phyloP scores from a whole-genome alignment of 352 stramenopile species.

The Plasmopara viticola region DNA sequence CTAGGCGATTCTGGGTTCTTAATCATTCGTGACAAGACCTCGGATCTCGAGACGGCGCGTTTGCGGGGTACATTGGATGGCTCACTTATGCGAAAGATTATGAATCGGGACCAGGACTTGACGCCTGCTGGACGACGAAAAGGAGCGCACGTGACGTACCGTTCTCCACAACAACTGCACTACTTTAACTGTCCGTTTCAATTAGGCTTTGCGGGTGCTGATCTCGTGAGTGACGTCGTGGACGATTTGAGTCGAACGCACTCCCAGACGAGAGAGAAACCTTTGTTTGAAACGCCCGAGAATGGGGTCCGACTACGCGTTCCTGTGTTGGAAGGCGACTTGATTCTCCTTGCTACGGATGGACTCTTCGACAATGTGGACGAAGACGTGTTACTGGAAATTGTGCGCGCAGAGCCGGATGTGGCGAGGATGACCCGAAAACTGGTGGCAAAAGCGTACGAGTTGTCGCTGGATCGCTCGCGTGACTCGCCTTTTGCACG shows the following conservation, averaged over 20 bases:
- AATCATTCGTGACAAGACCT: slow-evolving; percentile 76
- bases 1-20: slow-evolving; percentile 90
- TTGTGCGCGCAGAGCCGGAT: slow-evolving; percentile 51
- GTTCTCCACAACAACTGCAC: slow-evolving; percentile 93
- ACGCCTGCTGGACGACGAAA: slow-evolving; percentile 67
- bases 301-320: slow-evolving; percentile 91
- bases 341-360: slow-evolving; percentile 95
- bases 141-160: slow-evolving; percentile 84
- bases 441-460: slow-evolving; percentile 82
- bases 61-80: slow-evolving; percentile 67
- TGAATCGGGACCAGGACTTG: slow-evolving; percentile 54
- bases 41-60: slow-evolving; percentile 52
- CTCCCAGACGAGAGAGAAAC: slow-evolving; percentile 44
- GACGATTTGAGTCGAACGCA: slow-evolving; percentile 39
- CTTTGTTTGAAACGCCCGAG: slow-evolving; percentile 89
- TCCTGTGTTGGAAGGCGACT: slow-evolving; percentile 90
- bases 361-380: slow-evolving; percentile 97
- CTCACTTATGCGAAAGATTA: slow-evolving; percentile 64
- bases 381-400: slow-evolving; percentile 67
- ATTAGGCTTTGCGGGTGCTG: slow-evolving; percentile 46
- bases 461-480: slow-evolving; percentile 87
- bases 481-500: slow-evolving; percentile 95
- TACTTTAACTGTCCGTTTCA: slow-evolving; percentile 98
- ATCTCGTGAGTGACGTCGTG: slow-evolving; percentile 42
- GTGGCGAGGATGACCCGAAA: slow-evolving; percentile 71